Percentiles rank a stretch among this genome's conserved stretches.
These are phyloP conservation scores for Phytophthora cactorum DNA, from an alignment of 352 stramenopile genomes.

Conservation along the genomic window DNA sequence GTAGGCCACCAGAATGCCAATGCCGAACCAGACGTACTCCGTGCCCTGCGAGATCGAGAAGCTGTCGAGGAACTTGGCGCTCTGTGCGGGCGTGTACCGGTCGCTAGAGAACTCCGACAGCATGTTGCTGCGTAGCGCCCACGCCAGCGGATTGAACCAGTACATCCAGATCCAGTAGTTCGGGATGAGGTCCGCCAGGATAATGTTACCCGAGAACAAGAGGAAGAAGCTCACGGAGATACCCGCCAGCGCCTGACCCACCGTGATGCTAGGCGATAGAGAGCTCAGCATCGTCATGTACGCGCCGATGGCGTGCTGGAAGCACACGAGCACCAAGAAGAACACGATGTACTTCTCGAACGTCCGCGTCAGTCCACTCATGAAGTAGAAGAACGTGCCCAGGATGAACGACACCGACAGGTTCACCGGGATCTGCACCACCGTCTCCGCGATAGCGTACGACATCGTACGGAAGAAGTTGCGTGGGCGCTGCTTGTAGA, in stretches of 20 bases:
- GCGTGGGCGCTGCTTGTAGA: conserved; percentile 85
- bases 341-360: conserved; percentile 74
- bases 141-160: conserved; percentile 59
- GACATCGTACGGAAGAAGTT: conserved; percentile 86
- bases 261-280: conserved; percentile 46
- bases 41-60: conserved; percentile 48
- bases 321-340: conserved; percentile 67
- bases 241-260: conserved; percentile 39
- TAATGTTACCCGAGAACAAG: conserved; percentile 67
- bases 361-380: conserved; percentile 70
- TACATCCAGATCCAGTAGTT: conserved; percentile 36
- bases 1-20: conserved; percentile 43
- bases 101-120: conserved; percentile 46
- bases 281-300: conserved; percentile 57
- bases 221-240: conserved; percentile 59
- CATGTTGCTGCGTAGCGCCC: conserved; percentile 49
- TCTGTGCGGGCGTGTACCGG: conserved; percentile 24
- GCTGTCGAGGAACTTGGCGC: conserved; percentile 21
- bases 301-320: conserved; percentile 56
- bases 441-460: conserved; percentile 66
- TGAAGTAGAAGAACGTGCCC: conserved; percentile 77
- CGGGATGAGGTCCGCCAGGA: conserved; percentile 53
- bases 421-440: conserved; percentile 59
- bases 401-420: conserved; percentile 72
- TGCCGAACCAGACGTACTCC: conserved; percentile 45